Conservation (phyloP, 1,284 basidiomycete genomes). For the Retiboletus flavoniger region DNA sequence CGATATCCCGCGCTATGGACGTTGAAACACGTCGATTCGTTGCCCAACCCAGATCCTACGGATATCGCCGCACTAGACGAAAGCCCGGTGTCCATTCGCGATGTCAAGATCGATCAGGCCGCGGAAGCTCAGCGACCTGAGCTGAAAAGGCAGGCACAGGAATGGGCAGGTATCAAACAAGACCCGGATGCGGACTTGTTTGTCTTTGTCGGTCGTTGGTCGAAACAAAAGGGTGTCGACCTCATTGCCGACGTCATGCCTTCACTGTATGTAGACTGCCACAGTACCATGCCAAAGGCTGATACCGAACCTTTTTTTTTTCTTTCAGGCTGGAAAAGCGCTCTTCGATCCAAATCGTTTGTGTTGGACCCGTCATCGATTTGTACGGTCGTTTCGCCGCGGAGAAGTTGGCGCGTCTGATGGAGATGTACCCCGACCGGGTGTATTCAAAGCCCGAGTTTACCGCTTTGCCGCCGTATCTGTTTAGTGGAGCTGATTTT, state of each 20-base stretch:
- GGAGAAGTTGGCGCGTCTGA: slow-evolving; percentile 85
- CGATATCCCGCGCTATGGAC: slow-evolving; percentile 94
- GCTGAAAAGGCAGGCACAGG: slow-evolving; percentile 85
- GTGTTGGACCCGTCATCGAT: slow-evolving; percentile 91
- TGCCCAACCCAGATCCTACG: slow-evolving; percentile 90
- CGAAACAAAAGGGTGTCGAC: slow-evolving; percentile 95
- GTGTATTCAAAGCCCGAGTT: slow-evolving; percentile 94
- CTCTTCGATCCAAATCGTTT: slow-evolving; percentile 80
- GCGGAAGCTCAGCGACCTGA: slow-evolving; percentile 88
- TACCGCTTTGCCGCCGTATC: slow-evolving; percentile 86
- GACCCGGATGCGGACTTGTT: slow-evolving; percentile 87
- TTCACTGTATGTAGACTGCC: slow-evolving; percentile 57
- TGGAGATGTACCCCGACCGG: slow-evolving; percentile 92
- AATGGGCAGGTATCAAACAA: slow-evolving; percentile 90
- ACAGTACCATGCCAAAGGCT: slow-evolving; percentile 12
- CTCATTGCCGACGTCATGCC: slow-evolving; percentile 94
- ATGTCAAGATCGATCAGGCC: slow-evolving; percentile 75
- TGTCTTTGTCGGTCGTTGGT: slow-evolving; percentile 95
- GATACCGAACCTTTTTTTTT: neutral
- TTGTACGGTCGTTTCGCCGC: slow-evolving; percentile 92
- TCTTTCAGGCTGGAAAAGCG: slow-evolving; percentile 74
- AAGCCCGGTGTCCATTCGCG: slow-evolving; percentile 65
- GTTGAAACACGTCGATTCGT: slow-evolving; percentile 88
- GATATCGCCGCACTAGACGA: slow-evolving; percentile 91
- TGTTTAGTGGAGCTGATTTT: slow-evolving; percentile 93